Percentiles rank a stretch among this genome's conserved stretches.
These are phyloP conservation scores for Sporobolus alterniflorus DNA, from an alignment of 202 grass and related monocot genomes.

Conservation along the genomic window DNA sequence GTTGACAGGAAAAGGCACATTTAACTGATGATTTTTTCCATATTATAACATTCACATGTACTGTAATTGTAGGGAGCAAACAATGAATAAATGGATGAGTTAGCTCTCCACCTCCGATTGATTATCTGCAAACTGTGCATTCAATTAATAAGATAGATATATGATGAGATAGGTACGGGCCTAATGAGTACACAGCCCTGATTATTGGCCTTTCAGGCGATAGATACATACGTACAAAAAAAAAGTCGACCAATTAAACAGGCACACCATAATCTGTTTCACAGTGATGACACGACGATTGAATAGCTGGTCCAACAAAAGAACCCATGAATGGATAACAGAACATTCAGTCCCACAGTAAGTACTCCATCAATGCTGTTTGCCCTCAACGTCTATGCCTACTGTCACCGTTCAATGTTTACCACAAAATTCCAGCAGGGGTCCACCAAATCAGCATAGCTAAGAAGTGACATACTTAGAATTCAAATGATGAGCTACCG, in stretches of 20 bases:
- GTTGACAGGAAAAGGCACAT: constrained; percentile 7
- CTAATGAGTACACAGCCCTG: background rate
- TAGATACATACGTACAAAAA: background rate
- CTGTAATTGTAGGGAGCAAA: background rate
- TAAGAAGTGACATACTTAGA: constrained; percentile 76
- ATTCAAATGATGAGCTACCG: constrained; percentile 95
- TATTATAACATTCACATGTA: background rate
- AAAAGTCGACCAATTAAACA: background rate
- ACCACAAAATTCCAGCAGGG: background rate
- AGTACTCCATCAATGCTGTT: background rate
- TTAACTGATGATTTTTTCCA: constrained; percentile 12
- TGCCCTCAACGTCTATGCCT: background rate
- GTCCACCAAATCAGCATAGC: background rate
- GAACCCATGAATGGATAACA: background rate
- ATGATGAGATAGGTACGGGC: background rate
- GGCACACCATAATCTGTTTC: background rate
- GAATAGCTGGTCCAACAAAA: constrained; percentile 18
- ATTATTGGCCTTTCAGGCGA: background rate
- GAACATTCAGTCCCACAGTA: constrained; percentile 1
- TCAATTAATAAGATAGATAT: background rate
- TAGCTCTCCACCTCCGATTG: background rate
- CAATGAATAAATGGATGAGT: constrained; percentile 14
- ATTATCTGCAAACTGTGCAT: background rate
- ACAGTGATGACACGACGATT: background rate
- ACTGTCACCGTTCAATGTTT: constrained; percentile 8